phyloP scores from a whole-genome alignment of 2,329 filamentous ascomycete species.

The Aspergillus eucalypticola region DNA sequence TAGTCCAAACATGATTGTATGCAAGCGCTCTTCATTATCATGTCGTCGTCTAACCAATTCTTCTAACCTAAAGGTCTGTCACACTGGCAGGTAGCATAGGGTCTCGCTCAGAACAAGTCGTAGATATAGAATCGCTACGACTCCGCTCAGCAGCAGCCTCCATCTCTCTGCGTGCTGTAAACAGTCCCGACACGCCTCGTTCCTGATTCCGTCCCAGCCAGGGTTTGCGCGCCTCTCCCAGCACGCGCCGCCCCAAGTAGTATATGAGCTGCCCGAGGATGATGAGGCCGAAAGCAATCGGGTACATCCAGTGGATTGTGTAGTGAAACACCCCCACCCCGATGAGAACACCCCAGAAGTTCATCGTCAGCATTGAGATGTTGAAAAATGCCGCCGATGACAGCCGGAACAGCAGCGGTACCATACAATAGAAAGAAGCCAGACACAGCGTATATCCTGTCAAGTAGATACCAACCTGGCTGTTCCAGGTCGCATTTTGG shows the following conservation, averaged over 20 bases:
- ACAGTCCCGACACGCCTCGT: constrained; percentile 73
- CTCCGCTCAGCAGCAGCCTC: constrained; percentile 26
- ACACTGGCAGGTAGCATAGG: background rate
- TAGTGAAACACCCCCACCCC: constrained; percentile 83
- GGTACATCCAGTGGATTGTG: constrained; percentile 84
- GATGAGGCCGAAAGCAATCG: constrained; percentile 92
- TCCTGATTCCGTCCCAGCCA: constrained; percentile 91
- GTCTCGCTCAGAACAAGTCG: background rate
- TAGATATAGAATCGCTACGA: background rate
- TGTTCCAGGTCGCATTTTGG: constrained; percentile 63
- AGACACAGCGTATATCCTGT: constrained; percentile 87
- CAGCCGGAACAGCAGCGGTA: constrained; percentile 85
- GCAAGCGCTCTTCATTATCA: background rate
- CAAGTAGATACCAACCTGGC: constrained; percentile 74
- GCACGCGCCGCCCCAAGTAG: constrained; percentile 73
- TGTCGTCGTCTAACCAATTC: background rate
- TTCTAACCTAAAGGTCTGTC: too few relatives aligned
- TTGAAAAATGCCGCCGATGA: constrained; percentile 94
- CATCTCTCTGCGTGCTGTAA: constrained; percentile 80
- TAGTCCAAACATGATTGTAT: too few relatives aligned
- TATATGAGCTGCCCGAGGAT: constrained; percentile 83
- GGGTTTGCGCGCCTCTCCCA: constrained; percentile 66
- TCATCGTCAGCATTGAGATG: constrained; percentile 87
- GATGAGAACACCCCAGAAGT: constrained; percentile 96
- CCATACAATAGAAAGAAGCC: constrained; percentile 81